Base-by-base conservation (phyloP, 106 monocot genomes). In the Dendrobium nobile region DNA sequence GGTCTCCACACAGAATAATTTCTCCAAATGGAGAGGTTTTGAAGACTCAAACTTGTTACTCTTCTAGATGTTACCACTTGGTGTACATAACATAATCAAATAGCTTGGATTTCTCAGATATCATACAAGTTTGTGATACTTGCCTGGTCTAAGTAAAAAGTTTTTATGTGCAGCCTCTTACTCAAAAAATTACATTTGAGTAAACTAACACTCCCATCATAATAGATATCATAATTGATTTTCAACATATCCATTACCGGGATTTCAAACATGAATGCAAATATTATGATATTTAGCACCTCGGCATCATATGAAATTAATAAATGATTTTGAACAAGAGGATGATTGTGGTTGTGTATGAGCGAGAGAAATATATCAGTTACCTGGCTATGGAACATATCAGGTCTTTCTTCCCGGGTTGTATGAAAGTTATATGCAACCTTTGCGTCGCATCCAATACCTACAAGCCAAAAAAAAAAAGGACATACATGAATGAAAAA, bases 391-490 rank as follows among this genome's bases (percentile, higher is more conserved):
- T 83, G 88, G 77, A 96, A 96, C 73, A 85, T 87, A 74, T 96
- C 89, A 48, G 96, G 93, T 47, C 85, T 89, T 86, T 93, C 93
- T 85, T 93, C 93, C 31, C 95, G 84, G 15, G 82, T 91, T 65
- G 78, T 88, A 81, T 96, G 93, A 79, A 96, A 93, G 58, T 93
- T 89, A 77, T 96, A 96, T n/a, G 96, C 96, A 79, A 96, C 93
- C 80, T 96, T 96, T 79, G 96, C 96, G 90, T 93, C 96, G 83
- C 96, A 96, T 54, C 91, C 91, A 77, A 91, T 81, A 78, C 91
- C 91, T 91, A 70, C 74, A 74, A 81, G 65, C 3, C 37, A 47
- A 31, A 47, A 78, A 26, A 17, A 27, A 67, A 74, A 82, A 7
- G 37, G 78, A 44, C 13, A 5, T 45, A 33, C 13, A 73, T 18